phyloP scores from a whole-genome alignment of 768 basidiomycete genomes.

The Termitomyces sp. region DNA sequence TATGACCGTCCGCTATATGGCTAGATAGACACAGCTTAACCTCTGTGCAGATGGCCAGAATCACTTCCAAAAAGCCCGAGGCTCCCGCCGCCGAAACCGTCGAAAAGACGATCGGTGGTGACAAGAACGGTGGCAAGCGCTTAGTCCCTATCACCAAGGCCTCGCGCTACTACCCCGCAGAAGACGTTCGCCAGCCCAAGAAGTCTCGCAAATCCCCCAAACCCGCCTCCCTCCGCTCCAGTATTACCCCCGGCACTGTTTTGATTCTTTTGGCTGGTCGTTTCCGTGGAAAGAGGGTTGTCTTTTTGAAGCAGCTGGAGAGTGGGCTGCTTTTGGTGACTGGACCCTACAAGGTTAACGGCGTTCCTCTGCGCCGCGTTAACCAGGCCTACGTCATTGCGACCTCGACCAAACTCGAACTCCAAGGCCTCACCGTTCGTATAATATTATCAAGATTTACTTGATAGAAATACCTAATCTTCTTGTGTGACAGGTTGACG shows the following conservation, averaged over 20 bases:
- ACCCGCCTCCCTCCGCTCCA: conserved; percentile 73
- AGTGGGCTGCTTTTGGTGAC: conserved; percentile 93
- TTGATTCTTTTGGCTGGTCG: conserved; percentile 96
- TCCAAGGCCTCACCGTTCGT: conserved; percentile 70
- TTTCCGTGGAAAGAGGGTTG: conserved; percentile 97
- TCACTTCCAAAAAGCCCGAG: conserved; percentile 74
- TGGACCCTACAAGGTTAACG: conserved; percentile 97
- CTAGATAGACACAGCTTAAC: conserved; percentile 6
- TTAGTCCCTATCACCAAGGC: conserved; percentile 83
- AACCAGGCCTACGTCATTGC: conserved; percentile 99
- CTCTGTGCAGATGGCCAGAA: conserved; percentile 67
- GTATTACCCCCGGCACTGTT: conserved; percentile 92
- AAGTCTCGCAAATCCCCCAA: conserved; percentile 85
- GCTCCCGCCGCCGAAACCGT: conserved; percentile 61
- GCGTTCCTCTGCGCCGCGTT: conserved; percentile 95
- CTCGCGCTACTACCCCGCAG: conserved; percentile 90
- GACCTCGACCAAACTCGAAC: conserved; percentile 90
- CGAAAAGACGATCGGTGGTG: conserved; percentile 83
- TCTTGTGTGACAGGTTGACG: conserved; percentile 55
- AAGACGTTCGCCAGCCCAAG: conserved; percentile 90
- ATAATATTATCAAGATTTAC: neutral
- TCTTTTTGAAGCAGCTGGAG: conserved; percentile 94
- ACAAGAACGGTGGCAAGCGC: conserved; percentile 88
- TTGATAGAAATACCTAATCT: neutral
- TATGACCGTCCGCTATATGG: conserved; percentile 22